phyloP scores from a whole-genome alignment of 163 green algal genomes.

The Smithsoniella earleae region DNA sequence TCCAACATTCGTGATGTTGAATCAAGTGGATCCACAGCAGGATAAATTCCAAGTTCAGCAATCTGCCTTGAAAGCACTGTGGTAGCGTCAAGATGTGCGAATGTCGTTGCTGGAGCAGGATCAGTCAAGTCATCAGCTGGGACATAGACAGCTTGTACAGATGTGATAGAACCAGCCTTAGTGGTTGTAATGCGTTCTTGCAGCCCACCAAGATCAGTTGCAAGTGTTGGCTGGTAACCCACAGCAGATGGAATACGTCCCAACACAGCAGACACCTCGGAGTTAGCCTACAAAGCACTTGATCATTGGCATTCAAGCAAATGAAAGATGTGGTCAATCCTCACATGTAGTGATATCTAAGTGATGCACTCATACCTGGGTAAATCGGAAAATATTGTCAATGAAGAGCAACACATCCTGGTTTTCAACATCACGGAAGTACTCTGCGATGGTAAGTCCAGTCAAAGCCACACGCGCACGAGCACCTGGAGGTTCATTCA shows the following conservation, averaged over 20 bases:
- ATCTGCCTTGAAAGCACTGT: conserved; percentile 97
- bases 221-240: conserved; percentile 98
- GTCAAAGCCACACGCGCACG: conserved; percentile 96
- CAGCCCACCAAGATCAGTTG: conserved; percentile 93
- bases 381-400: conserved; percentile 99
- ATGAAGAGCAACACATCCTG: conserved; percentile 99
- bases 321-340: background rate
- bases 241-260: conserved; percentile 98
- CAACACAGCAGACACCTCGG: conserved; percentile 97
- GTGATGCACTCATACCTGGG: conserved; percentile 77
- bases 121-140: conserved; percentile 98
- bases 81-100: conserved; percentile 97
- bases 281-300: conserved; percentile 75
- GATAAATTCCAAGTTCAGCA: conserved; percentile 99
- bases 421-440: conserved; percentile 96
- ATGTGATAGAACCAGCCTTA: conserved; percentile 98
- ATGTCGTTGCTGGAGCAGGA: conserved; percentile 94
- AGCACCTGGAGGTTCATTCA: conserved; percentile 98
- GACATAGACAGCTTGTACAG: conserved; percentile 99
- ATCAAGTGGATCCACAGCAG: conserved; percentile 97
- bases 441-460: conserved; percentile 93
- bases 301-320: no score
- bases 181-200: conserved; percentile 99
- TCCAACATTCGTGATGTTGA: conserved; percentile 97
- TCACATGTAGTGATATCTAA: no score